Base-by-base conservation (phyloP, 345 rosid species). In the Gynandropsis gynandra region DNA sequence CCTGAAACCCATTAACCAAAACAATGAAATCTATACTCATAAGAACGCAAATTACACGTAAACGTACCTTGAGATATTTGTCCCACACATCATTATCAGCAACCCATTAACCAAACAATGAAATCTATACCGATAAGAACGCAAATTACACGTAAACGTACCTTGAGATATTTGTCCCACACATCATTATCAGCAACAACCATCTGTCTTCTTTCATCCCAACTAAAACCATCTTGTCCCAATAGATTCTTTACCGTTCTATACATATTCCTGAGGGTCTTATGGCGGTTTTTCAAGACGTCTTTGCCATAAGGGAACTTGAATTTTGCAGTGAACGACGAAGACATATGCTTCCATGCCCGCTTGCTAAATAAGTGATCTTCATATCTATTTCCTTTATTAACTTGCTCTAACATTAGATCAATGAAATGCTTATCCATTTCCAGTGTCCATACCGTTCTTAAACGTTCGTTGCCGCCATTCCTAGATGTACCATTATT, bases 391-490 rank as follows among this genome's bases (percentile, higher is more conserved):
- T 89, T 85, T 44, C 95, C 93, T 63, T 71, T 73, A 58, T 59
- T 73, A 41, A 77, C 82, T 63, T 89, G 85, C 38, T 89, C 89
- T 37, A 87, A 37, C 76, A 83, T 74, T 0, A 82, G 76, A 38
- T 78, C 78, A 4, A 89, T 79, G 74, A 89, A 85, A 67, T 65
- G 82, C n/a, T 76, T 47, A 58, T 89, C 89, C 95, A 82, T 89
- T 60, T 89, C 95, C 16, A 80, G 85, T 1, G 93, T 82, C 95
- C 95, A 89, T 54, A 80, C 71, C 8, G 95, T 89, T 75, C 95
- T 77, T 39, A 74, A 51, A 12, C 85, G 76, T 50, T 76, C 83
- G 16, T 56, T 58, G 0, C 71, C 54, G 36, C 38, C 54, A 59
- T 39, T 32, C 20, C 57, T 13, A 16, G 11, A 11, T 12, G 39